Conservation (phyloP, 495 filamentous ascomycete genomes). For the Umbilicaria muhlenbergii region DNA sequence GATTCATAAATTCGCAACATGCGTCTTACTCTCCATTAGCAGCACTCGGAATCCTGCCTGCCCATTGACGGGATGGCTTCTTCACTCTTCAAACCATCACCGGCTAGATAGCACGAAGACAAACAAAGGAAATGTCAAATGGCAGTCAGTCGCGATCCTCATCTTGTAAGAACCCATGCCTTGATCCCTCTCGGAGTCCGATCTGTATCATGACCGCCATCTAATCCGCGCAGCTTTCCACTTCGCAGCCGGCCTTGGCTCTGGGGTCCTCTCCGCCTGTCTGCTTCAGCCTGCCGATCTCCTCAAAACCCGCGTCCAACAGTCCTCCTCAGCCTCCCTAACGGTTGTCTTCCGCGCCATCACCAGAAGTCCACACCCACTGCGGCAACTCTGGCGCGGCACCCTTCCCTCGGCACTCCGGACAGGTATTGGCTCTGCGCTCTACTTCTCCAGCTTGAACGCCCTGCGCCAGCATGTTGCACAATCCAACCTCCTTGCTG, state of each 20-base stretch:
- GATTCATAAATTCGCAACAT: too few species aligned
- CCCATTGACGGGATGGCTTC: neutral
- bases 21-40: too few species aligned
- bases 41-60: too few species aligned
- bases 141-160: slow-evolving; percentile 5
- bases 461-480: slow-evolving; percentile 58
- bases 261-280: slow-evolving; percentile 72
- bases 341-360: slow-evolving; percentile 56
- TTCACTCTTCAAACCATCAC: too few species aligned
- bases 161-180: slow-evolving; percentile 3
- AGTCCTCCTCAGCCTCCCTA: slow-evolving; percentile 50
- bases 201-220: neutral
- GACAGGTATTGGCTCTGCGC: slow-evolving; percentile 79
- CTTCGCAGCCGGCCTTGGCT: slow-evolving; percentile 76
- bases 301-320: slow-evolving; percentile 89
- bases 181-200: too few species aligned
- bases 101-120: too few species aligned
- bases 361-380: slow-evolving; percentile 37
- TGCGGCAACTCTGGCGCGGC: slow-evolving; percentile 82
- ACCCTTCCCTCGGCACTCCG: slow-evolving; percentile 82
- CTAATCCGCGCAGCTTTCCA: slow-evolving; percentile 39
- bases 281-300: slow-evolving; percentile 93
- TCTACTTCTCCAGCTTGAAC: slow-evolving; percentile 89
- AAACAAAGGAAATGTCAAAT: slow-evolving; percentile 8
- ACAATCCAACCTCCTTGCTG: slow-evolving; percentile 23